Evolutionary conservation across 805 yeast species (phyloP), one percentile per base, ranked within the genome.

Genomic region (Clavispora vitiphila): DNA sequence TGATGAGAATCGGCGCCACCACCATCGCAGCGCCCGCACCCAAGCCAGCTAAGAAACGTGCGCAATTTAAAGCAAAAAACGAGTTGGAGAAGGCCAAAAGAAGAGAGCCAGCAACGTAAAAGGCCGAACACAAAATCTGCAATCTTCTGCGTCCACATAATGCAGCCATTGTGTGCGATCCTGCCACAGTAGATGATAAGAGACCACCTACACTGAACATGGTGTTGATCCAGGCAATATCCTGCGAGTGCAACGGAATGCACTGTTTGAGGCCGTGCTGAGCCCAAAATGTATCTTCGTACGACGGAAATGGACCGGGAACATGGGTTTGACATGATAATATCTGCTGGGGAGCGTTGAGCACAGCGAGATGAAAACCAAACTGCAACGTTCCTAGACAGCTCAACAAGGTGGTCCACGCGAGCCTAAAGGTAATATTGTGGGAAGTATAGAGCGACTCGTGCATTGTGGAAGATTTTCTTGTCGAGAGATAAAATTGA

Each of bases 1-100:
- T 68, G 39, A 69, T 56, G 37, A 67, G 52, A 34, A 69, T 60
- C 5, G 73, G 74, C 11, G 72, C 60, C 29, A 67, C 61, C n/a
- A 67, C 66, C 42, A 67, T 56, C 3, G 67, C 55, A 7, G 64
- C 52, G 3, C 73, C 74, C 3, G 72, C 69, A 3, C 63, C 72
- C 14, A 68, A 16, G 2, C 74, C 74, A 30, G 52, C 54, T 3
- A 65, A 34, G 21, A 68, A 54, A 18, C 73, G 54, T 1, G 73
- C 73, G 1, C 56, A 2, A 35, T 59, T 49, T 18, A 69, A 41
- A 32, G 38, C 25, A n/a, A 19, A 31, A 10, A 43, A 34, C 3
- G 56, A 39, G 31, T 56, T 54, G 14, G 69, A 48, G 9, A 53
- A 19, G 1, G 60, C 48, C 60, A 69, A 61, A 2, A 52, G 23